These are phyloP conservation scores for Fusarium stilboides DNA, from an alignment of 2,329 filamentous ascomycete genomes.

Conservation along the genomic window DNA sequence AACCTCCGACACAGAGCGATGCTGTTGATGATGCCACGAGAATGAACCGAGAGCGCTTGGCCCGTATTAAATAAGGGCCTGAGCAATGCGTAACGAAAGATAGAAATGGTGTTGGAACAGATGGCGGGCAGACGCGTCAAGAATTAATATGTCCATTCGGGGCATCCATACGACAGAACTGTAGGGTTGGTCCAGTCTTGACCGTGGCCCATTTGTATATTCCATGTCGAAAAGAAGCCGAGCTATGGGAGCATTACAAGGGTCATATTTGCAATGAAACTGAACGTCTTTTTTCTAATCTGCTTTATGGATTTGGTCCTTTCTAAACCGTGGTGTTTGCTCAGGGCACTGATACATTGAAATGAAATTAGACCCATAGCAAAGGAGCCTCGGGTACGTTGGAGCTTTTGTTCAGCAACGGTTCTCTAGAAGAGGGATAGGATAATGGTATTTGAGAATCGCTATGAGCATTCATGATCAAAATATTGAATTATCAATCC, in stretches of 20 bases:
- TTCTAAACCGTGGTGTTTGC: not conserved
- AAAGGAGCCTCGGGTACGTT: no score
- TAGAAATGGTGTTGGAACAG: constrained; percentile 18
- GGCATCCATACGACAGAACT: constrained; percentile 6
- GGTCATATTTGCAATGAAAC: constrained; percentile 17
- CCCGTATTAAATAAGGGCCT: constrained; percentile 66
- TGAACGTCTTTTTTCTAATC: constrained; percentile 1
- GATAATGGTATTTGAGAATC: no score
- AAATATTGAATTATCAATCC: no score
- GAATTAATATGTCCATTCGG: constrained; percentile 21
- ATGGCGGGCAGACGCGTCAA: constrained; percentile 7
- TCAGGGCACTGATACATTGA: not conserved
- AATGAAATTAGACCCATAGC: no score
- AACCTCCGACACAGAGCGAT: constrained; percentile 74
- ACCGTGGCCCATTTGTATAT: constrained; percentile 12
- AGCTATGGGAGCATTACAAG: not conserved
- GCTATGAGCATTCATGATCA: no score
- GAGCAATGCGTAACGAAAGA: constrained; percentile 4
- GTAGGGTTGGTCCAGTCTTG: constrained; percentile 8
- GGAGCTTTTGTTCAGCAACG: no score
- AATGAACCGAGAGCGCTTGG: constrained; percentile 81
- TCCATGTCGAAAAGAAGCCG: constrained; percentile 1
- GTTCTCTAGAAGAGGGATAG: no score
- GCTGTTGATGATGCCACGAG: constrained; percentile 85
- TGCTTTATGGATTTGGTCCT: not conserved